Evolutionary conservation across 441 rosid species (phyloP), one percentile per base, ranked within the genome.

Genomic region (Arabidopsis hybrid): DNA sequence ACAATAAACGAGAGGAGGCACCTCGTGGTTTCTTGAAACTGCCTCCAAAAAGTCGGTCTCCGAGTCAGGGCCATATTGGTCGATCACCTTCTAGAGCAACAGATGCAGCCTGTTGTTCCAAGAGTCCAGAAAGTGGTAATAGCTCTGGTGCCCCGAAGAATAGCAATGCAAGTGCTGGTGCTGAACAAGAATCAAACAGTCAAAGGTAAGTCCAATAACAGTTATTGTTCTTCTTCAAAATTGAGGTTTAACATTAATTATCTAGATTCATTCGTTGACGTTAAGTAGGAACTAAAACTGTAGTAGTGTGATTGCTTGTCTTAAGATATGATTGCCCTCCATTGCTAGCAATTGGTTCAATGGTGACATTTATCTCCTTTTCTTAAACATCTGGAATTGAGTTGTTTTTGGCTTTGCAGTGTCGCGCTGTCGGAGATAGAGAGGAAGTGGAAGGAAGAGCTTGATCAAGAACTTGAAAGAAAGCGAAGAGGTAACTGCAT

Each of bases 401-500:
- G 13, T 85, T 69, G 67, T 35, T 35, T 40, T 65, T 21, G 76
- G 74, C n/a, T 58, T 73, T 53, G 53, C 82, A 85, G 91, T 77
- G 40, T 79, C 74, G 78, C 85, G 75, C 78, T 80, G 69, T 86
- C 88, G 11, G 95, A 90, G 83, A 87, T 79, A 80, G 92, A 88
- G 76, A 91, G 81, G 81, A 87, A 84, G 72, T 93, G 98, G 97
- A 91, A 90, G 80, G 96, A 93, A 89, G 97, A 93, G 85, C 97
- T 91, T 57, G 91, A 87, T 76, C 93, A 87, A 80, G 97, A 93
- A 82, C 89, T 93, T 53, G 96, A 91, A 85, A 88, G 89, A 78
- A 81, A 87, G 72, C 85, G 97, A 56, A 85, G 64, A 53, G 74
- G 81, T 78, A 78, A 53, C 40, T 53, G 21, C 40, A 13, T 11